phyloP scores from a whole-genome alignment of 2,329 filamentous ascomycete species.

The Cercospora sp. region DNA sequence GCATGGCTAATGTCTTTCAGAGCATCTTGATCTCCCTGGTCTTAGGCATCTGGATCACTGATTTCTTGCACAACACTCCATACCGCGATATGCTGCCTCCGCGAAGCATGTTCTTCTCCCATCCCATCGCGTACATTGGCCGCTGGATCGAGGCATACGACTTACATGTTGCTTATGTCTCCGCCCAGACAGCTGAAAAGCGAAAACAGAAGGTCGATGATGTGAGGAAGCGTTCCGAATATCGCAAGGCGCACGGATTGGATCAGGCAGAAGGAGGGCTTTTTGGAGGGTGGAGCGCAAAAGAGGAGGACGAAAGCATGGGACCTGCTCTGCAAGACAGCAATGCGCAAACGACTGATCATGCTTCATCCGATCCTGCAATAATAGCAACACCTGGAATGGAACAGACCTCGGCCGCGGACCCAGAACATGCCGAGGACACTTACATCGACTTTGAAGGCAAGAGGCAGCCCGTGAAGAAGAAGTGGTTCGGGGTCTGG shows the following conservation, averaged over 20 bases:
- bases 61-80: slow-evolving; percentile 77
- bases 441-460: slow-evolving; percentile 45
- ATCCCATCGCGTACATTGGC: slow-evolving; percentile 67
- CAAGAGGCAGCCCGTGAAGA: slow-evolving; percentile 56
- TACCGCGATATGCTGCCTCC: slow-evolving; percentile 77
- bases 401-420: slow-evolving; percentile 34
- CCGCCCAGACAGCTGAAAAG: slow-evolving; percentile 67
- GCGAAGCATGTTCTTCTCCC: slow-evolving; percentile 64
- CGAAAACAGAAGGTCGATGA: slow-evolving; percentile 76
- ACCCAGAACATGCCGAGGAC: slow-evolving; percentile 37
- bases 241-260: slow-evolving; percentile 81
- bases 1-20: slow-evolving; percentile 39
- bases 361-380: background rate
- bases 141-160: slow-evolving; percentile 71
- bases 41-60: slow-evolving; percentile 70
- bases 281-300: slow-evolving; percentile 53
- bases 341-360: slow-evolving; percentile 33
- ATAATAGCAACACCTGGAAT: slow-evolving; percentile 24
- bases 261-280: slow-evolving; percentile 54
- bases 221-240: slow-evolving; percentile 80
- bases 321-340: slow-evolving; percentile 43
- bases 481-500: slow-evolving; percentile 86
- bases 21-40: slow-evolving; percentile 70
- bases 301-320: slow-evolving; percentile 37
- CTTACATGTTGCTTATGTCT: slow-evolving; percentile 73